Conservation (phyloP, 169 alveolate species). For the Toxoplasma gondii region DNA sequence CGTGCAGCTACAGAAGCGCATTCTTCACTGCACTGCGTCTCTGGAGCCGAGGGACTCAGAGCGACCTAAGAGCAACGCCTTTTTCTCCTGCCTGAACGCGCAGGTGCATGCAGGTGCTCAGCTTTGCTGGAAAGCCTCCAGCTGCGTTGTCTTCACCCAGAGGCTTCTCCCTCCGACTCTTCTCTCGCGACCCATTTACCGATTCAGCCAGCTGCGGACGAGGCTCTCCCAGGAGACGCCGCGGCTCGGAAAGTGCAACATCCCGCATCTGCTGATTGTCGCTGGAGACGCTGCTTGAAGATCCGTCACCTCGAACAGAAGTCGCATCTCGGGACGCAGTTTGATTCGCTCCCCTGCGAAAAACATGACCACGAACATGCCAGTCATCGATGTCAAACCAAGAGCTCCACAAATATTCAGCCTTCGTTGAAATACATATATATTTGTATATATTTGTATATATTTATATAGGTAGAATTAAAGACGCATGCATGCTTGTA, state of each 20-base stretch:
- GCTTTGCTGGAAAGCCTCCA: no score
- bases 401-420: neutral
- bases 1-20: no score
- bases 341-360: conserved; percentile 90
- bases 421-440: neutral
- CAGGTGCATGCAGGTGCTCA: no score
- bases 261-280: conserved; percentile 96
- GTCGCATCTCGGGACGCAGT: conserved; percentile 92
- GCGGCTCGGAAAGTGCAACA: conserved; percentile 90
- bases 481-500: neutral
- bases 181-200: conserved; percentile 65
- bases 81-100: no score
- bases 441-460: neutral
- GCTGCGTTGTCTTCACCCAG: no score
- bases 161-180: no score
- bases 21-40: no score
- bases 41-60: no score
- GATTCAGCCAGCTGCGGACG: conserved; percentile 89
- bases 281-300: conserved; percentile 96
- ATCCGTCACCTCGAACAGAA: conserved; percentile 92
- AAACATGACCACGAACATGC: neutral
- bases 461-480: neutral
- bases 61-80: no score
- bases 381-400: no score
- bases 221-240: conserved; percentile 94